Evolutionary conservation across 2,329 filamentous ascomycete species (phyloP).

Genomic region (Neofusicoccum ribis): DNA sequence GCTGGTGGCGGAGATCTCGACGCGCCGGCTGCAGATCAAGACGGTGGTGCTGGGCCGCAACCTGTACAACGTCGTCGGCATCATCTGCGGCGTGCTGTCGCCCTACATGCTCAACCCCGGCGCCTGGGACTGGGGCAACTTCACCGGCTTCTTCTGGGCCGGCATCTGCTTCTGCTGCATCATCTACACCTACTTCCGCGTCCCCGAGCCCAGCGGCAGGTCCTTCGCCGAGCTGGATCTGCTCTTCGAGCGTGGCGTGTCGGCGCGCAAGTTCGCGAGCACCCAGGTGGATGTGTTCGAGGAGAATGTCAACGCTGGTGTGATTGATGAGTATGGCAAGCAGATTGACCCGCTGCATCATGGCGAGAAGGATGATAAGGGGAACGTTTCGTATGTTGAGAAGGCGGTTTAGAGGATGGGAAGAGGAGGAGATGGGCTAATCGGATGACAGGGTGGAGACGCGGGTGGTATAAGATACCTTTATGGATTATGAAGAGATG

Average conservation of each 20-base stretch:
- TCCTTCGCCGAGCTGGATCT: slow-evolving; percentile 85
- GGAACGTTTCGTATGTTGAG: not conserved
- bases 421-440: not conserved
- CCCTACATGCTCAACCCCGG: slow-evolving; percentile 91
- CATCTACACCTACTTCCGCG: slow-evolving; percentile 76
- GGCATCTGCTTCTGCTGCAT: slow-evolving; percentile 79
- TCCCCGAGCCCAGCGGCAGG: slow-evolving; percentile 77
- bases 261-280: slow-evolving; percentile 69
- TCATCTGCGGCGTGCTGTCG: slow-evolving; percentile 77
- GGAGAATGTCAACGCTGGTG: slow-evolving; percentile 28
- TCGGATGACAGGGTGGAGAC: not conserved
- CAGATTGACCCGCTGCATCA: slow-evolving; percentile 10
- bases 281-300: slow-evolving; percentile 58
- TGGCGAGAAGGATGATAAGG: not conserved
- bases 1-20: slow-evolving; percentile 80
- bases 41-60: slow-evolving; percentile 85
- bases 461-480: not conserved
- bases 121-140: slow-evolving; percentile 87
- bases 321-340: slow-evolving; percentile 34
- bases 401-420: not conserved
- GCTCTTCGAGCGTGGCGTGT: slow-evolving; percentile 73
- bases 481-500: not conserved
- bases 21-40: slow-evolving; percentile 82
- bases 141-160: slow-evolving; percentile 84
- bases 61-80: slow-evolving; percentile 74